Evolutionary conservation across 2,329 filamentous ascomycete species (phyloP).

Genomic region (Cladosporium sp.): DNA sequence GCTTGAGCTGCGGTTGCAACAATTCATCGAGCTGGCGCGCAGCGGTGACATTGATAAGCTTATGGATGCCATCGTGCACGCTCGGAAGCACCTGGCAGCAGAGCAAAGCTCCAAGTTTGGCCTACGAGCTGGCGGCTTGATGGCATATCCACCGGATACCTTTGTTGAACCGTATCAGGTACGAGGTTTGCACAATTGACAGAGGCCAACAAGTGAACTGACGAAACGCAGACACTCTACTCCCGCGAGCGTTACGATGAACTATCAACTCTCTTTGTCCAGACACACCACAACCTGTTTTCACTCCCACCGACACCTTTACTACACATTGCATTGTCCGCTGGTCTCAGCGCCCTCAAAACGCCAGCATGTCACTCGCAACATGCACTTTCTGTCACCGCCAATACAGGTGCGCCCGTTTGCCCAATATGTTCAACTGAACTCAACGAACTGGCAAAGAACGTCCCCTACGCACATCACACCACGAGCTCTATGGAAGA

Average conservation of each 20-base stretch:
- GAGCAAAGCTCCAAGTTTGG: conserved; percentile 64
- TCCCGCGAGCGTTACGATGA: conserved; percentile 65
- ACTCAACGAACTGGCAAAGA: conserved; percentile 81
- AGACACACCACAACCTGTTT: conserved; percentile 81
- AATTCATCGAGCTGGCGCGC: conserved; percentile 87
- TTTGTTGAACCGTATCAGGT: conserved; percentile 57
- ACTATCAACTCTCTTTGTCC: conserved; percentile 74
- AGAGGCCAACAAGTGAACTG: neutral
- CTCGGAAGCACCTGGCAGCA: conserved; percentile 71
- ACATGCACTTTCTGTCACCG: conserved; percentile 53
- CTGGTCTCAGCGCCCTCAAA: conserved; percentile 89
- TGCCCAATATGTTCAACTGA: conserved; percentile 96
- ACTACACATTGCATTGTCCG: conserved; percentile 83
- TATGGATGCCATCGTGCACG: conserved; percentile 73
- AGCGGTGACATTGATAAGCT: conserved; percentile 59
- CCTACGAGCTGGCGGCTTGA: conserved; percentile 71
- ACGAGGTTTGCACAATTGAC: conserved; percentile 22
- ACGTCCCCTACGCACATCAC: conserved; percentile 91
- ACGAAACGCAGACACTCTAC: conserved; percentile 61
- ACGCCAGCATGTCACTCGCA: conserved; percentile 85
- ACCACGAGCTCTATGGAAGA: conserved; percentile 88
- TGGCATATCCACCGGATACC: conserved; percentile 66
- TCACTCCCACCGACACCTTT: conserved; percentile 76
- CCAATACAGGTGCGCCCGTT: conserved; percentile 63
- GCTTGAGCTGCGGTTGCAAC: conserved; percentile 87